Base-by-base conservation (phyloP, 345 rosid species). In the Turritis glabra region DNA sequence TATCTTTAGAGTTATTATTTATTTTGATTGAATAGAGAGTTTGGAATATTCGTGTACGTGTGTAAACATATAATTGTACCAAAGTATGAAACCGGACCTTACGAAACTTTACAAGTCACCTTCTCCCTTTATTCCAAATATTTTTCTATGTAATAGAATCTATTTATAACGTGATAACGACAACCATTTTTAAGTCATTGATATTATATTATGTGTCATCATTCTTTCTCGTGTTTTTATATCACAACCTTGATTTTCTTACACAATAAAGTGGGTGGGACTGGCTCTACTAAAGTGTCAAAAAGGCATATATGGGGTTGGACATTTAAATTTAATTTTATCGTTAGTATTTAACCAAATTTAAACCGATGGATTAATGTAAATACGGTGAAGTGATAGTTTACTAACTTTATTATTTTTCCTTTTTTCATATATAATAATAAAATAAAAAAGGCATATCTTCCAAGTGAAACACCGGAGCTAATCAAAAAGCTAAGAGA, bases 381-480 rank as follows among this genome's bases (percentile, higher is more conserved):
- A 35, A 2, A 37, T 12, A 13, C n/a, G 48, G 46, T 43, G 48
- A 41, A 41, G 37, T 37, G 38, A 50, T 37, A 29, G 30, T 9
- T 41, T 5, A 55, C 53, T 23, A 32, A 55, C 15, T 32, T 55
- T 13, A 5, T 11, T 23, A 18, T 64, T 54, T 19, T 32, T 2
- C 5, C 0, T 1, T 25, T 29, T 5, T n/a, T 13, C 6, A 25
- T 17, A 11, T 27, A 3, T 46, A 12, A 47, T 14, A 8, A n/a
- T n/a, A n/a, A n/a, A n/a, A n/a, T n/a, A 17, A 35, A 69, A 26
- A 77, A 94, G 98, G 79, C 89, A 51, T 94, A 87, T 73, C 97
- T 94, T 66, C 99, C 99, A 52, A 70, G 80, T 79, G 82, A 91
- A 52, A 94, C 91, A 51, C 99, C 99, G 4, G 87, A 78, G 76